A percentile compares a stretch with the other conserved stretches of the same genome.
Evolutionary conservation across 257 asterid genomes (phyloP).

Genomic region (Solanum rostratum): DNA sequence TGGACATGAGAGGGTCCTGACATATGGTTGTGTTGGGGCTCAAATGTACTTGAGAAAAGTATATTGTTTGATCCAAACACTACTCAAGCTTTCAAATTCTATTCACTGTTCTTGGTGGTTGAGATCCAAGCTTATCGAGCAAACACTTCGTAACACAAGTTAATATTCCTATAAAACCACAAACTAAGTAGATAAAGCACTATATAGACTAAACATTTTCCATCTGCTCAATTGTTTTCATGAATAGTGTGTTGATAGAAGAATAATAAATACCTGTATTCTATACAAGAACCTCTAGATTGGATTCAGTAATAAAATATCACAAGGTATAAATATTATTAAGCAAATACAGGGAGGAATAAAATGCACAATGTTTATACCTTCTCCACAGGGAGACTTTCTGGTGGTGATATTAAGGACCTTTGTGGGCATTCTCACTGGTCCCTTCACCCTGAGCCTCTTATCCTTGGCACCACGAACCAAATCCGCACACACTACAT

Average conservation of each 20-base stretch:
- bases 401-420: conserved; percentile 15
- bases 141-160: neutral
- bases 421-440: conserved; percentile 17
- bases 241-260: neutral
- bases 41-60: neutral
- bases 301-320: neutral
- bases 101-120: neutral
- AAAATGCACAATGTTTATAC: neutral
- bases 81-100: neutral
- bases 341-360: neutral
- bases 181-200: neutral
- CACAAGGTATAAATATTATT: neutral
- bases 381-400: conserved; percentile 20
- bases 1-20: neutral
- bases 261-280: neutral
- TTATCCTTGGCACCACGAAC: conserved; percentile 11
- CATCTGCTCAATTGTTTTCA: neutral
- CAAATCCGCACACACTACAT: conserved; percentile 7
- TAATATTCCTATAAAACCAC: neutral
- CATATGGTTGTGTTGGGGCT: neutral
- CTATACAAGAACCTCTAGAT: neutral
- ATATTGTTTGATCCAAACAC: neutral
- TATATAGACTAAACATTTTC: neutral
- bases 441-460: conserved; percentile 7
- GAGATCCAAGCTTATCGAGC: neutral